Evolutionary conservation across 148 eudicot species (phyloP).

Genomic region (Gaultheria prostrata): DNA sequence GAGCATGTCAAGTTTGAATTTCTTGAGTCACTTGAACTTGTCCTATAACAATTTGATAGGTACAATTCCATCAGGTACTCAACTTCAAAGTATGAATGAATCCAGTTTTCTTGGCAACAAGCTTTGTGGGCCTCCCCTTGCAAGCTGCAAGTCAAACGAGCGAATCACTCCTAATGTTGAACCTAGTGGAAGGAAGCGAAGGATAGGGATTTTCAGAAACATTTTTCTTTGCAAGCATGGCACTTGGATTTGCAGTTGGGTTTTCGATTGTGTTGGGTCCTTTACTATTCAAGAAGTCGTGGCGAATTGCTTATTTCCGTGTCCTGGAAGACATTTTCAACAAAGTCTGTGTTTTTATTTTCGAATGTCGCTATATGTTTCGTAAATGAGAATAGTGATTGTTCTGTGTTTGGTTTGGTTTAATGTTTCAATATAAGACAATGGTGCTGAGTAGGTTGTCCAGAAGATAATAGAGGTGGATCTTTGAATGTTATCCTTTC

Average conservation of each 20-base stretch:
- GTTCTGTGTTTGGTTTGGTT: no score
- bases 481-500: no score
- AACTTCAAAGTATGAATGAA: not conserved
- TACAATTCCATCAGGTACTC: not conserved
- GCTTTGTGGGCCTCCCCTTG: no score
- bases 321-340: not conserved
- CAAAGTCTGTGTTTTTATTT: not conserved
- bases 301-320: constrained; percentile 7
- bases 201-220: not conserved
- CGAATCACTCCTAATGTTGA: no score
- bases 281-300: not conserved
- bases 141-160: no score
- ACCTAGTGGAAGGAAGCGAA: not conserved
- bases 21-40: not conserved
- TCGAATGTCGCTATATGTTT: not conserved
- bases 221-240: not conserved
- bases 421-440: no score
- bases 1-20: not conserved
- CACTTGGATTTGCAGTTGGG: constrained; percentile 5
- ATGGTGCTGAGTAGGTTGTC: no score
- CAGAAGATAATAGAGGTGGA: no score
- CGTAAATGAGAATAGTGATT: not conserved
- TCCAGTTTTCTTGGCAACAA: not conserved
- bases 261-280: constrained; percentile 8
- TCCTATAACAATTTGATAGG: not conserved